phyloP scores from a whole-genome alignment of 2,329 filamentous ascomycete species.

The Albophoma yamanashiensis region DNA sequence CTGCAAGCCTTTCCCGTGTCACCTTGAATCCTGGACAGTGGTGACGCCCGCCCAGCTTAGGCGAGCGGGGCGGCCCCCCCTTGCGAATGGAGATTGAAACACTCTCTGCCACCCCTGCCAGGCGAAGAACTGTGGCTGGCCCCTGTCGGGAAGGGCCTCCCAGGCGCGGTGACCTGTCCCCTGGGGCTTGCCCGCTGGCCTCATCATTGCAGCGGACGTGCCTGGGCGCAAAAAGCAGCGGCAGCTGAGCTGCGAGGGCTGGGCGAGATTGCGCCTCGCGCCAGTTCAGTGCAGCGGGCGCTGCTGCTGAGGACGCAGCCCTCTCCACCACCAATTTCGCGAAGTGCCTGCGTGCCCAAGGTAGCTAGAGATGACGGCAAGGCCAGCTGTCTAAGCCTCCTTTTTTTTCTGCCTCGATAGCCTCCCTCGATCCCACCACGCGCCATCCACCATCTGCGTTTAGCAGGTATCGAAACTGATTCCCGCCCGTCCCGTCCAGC shows the following conservation, averaged over 20 bases:
- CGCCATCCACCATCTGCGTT: not conserved
- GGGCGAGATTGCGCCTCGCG: not conserved
- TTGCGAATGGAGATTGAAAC: slow-evolving; percentile 10
- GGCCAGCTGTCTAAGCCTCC: not conserved
- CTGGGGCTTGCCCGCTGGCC: not conserved
- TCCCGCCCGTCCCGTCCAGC: not conserved
- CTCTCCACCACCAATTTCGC: not conserved
- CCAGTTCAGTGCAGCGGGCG: not conserved
- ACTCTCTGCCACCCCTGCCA: slow-evolving; percentile 2
- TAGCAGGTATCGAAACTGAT: not conserved
- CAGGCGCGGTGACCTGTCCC: not conserved
- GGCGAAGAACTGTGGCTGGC: not conserved
- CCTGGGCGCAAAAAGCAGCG: not conserved
- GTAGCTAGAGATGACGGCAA: not conserved
- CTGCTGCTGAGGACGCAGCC: not conserved
- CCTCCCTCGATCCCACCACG: not conserved
- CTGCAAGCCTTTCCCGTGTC: slow-evolving; percentile 3
- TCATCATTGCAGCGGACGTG: not conserved
- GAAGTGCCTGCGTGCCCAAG: not conserved
- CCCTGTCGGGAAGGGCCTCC: not conserved
- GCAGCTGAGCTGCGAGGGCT: not conserved
- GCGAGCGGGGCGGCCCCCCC: slow-evolving; percentile 5
- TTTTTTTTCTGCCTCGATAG: not conserved
- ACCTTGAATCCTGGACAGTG: not conserved
- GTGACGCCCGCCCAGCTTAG: slow-evolving; percentile 4